These are phyloP conservation scores for Penicillium angulare DNA, from an alignment of 495 filamentous ascomycete species.

Conservation along the genomic window DNA sequence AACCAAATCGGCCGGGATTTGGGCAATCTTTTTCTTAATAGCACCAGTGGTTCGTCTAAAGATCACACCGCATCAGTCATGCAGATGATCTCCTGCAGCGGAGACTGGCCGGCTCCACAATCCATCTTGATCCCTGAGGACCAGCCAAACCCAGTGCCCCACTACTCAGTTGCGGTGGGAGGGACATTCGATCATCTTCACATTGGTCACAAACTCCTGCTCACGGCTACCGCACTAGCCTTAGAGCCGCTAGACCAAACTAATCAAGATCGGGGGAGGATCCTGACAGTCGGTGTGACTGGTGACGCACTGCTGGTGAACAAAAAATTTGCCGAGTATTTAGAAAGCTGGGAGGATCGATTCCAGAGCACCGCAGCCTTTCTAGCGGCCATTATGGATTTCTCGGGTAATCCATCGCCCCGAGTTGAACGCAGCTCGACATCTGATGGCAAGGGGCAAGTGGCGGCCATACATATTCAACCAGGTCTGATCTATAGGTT, in stretches of 20 bases:
- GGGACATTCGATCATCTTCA: slow-evolving; percentile 98
- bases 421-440: slow-evolving; percentile 32
- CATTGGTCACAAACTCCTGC: slow-evolving; percentile 88
- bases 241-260: slow-evolving; percentile 46
- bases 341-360: slow-evolving; percentile 76
- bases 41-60: slow-evolving; percentile 17
- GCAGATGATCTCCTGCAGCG: slow-evolving; percentile 30
- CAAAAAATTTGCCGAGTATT: slow-evolving; percentile 79
- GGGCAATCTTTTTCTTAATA: slow-evolving; percentile 28
- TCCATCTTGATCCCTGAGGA: slow-evolving; percentile 24
- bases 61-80: slow-evolving; percentile 20
- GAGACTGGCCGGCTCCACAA: slow-evolving; percentile 24
- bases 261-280: slow-evolving; percentile 33
- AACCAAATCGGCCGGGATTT: slow-evolving; percentile 53
- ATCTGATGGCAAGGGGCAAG: slow-evolving; percentile 50
- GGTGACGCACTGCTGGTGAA: slow-evolving; percentile 80
- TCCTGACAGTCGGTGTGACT: slow-evolving; percentile 79
- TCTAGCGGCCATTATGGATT: slow-evolving; percentile 66
- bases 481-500: slow-evolving; percentile 60
- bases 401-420: slow-evolving; percentile 30
- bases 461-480: slow-evolving; percentile 46
- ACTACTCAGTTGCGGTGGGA: slow-evolving; percentile 72
- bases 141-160: slow-evolving; percentile 20
- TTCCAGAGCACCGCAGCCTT: slow-evolving; percentile 68
- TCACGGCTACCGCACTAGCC: slow-evolving; percentile 79